phyloP scores from a whole-genome alignment of 2,329 filamentous ascomycete genomes.

The Scolecobasidium constrictum region DNA sequence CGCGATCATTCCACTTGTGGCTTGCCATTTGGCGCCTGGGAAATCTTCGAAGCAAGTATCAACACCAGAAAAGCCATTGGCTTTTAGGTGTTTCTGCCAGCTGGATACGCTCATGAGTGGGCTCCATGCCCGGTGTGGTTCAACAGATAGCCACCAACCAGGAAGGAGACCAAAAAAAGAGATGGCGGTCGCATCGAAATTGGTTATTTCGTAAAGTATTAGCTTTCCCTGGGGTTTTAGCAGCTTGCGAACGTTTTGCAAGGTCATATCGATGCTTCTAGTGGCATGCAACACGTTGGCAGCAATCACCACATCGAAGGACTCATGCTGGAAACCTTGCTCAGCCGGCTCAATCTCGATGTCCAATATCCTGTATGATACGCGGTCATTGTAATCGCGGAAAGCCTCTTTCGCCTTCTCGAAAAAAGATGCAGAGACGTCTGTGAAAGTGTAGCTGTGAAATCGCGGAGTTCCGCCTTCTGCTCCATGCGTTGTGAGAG shows the following conservation, averaged over 20 bases:
- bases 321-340: constrained; percentile 12
- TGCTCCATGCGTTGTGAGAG: too few species aligned
- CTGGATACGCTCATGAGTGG: background rate
- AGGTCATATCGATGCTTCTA: constrained; percentile 12
- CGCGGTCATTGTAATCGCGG: background rate
- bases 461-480: background rate
- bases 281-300: constrained; percentile 17
- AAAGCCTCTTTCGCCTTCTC: constrained; percentile 8
- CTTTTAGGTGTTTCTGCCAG: background rate
- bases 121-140: background rate
- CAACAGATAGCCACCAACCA: constrained; percentile 16
- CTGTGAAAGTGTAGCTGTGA: constrained; percentile 12
- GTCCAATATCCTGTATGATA: constrained; percentile 8
- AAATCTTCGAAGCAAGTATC: too few species aligned
- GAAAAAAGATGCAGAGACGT: constrained; percentile 10
- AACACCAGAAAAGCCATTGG: background rate
- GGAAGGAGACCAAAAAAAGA: constrained; percentile 17
- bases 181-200: constrained; percentile 1
- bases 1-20: too few species aligned
- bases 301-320: constrained; percentile 19
- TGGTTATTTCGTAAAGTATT: constrained; percentile 12
- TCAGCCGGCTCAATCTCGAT: constrained; percentile 6
- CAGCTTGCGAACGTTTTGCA: constrained; percentile 12
- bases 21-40: too few species aligned
- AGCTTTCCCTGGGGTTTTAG: constrained; percentile 18